Percentiles rank a stretch among this genome's conserved stretches.
phyloP scores from a whole-genome alignment of 2,329 filamentous ascomycete genomes.

The Chaetomium sp. region DNA sequence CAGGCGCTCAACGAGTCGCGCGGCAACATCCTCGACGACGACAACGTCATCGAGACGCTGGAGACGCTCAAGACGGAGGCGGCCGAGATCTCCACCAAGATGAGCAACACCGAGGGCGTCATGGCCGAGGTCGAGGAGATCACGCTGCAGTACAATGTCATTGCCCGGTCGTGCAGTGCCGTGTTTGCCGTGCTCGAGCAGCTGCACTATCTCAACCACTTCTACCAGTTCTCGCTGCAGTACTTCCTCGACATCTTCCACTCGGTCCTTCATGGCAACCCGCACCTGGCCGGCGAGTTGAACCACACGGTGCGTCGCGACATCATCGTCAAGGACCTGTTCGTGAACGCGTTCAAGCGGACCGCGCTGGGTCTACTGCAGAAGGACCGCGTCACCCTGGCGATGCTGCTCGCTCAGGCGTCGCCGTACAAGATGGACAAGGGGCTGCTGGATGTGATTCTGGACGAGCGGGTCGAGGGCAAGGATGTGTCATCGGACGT shows the following conservation, averaged over 20 bases:
- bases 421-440: constrained; percentile 97
- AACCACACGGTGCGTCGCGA: constrained; percentile 81
- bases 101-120: constrained; percentile 93
- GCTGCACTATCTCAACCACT: constrained; percentile 96
- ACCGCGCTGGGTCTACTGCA: constrained; percentile 93
- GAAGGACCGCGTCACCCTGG: constrained; percentile 90
- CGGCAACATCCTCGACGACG: constrained; percentile 96
- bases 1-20: constrained; percentile 96
- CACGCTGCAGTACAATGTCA: constrained; percentile 89
- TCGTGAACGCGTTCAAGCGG: constrained; percentile 86
- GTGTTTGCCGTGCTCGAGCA: constrained; percentile 97
- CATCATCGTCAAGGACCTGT: constrained; percentile 87
- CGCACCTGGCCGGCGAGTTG: constrained; percentile 67
- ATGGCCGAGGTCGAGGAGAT: constrained; percentile 98
- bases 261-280: constrained; percentile 80
- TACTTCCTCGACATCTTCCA: constrained; percentile 99
- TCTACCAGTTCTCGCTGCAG: constrained; percentile 98
- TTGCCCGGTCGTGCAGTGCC: constrained; percentile 92
- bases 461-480: constrained; percentile 76
- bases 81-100: constrained; percentile 93
- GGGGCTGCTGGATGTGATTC: constrained; percentile 78
- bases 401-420: constrained; percentile 91
- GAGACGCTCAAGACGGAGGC: constrained; percentile 98
- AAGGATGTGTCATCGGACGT: constrained; percentile 74
- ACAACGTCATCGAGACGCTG: constrained; percentile 95